Conservation (phyloP, 2,329 filamentous ascomycete species). For the Gliomastix tumulicola region DNA sequence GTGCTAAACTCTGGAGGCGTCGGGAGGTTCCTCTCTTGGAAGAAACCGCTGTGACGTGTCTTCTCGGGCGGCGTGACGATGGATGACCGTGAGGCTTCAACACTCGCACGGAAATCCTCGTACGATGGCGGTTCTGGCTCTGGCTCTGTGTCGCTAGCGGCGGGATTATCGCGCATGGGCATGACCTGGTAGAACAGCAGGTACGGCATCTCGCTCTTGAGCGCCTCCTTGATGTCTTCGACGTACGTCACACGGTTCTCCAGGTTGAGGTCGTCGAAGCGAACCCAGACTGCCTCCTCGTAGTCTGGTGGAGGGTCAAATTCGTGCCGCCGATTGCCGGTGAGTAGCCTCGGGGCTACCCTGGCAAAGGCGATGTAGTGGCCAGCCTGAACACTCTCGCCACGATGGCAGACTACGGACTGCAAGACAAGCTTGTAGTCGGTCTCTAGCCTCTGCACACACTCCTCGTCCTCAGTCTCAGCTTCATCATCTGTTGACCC, state of each 20-base stretch:
- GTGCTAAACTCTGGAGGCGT: no score
- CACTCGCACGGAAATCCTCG: slow-evolving; percentile 38
- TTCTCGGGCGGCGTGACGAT: neutral
- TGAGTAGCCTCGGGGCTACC: slow-evolving; percentile 57
- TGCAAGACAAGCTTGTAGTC: slow-evolving; percentile 92
- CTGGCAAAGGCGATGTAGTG: slow-evolving; percentile 87
- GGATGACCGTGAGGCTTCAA: slow-evolving; percentile 18
- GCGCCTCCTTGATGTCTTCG: slow-evolving; percentile 67
- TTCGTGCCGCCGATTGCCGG: slow-evolving; percentile 49
- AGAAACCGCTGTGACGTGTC: neutral
- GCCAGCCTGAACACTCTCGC: slow-evolving; percentile 76
- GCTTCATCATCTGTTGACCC: slow-evolving; percentile 38
- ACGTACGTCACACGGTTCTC: slow-evolving; percentile 66
- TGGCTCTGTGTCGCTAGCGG: slow-evolving; percentile 36
- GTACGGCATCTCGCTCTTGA: slow-evolving; percentile 87
- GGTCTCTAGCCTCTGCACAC: slow-evolving; percentile 56
- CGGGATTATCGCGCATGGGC: slow-evolving; percentile 67
- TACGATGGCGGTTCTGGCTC: slow-evolving; percentile 53
- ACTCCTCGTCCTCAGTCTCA: slow-evolving; percentile 34
- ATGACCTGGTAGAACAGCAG: slow-evolving; percentile 93
- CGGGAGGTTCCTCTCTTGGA: neutral
- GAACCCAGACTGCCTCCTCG: slow-evolving; percentile 74
- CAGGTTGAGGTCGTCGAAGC: slow-evolving; percentile 77
- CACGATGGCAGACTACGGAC: slow-evolving; percentile 87
- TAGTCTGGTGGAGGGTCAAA: slow-evolving; percentile 57